Evolutionary conservation across 441 rosid genomes (phyloP), one percentile per base, ranked within the genome.

Genomic region (Arabidopsis lyrata): DNA sequence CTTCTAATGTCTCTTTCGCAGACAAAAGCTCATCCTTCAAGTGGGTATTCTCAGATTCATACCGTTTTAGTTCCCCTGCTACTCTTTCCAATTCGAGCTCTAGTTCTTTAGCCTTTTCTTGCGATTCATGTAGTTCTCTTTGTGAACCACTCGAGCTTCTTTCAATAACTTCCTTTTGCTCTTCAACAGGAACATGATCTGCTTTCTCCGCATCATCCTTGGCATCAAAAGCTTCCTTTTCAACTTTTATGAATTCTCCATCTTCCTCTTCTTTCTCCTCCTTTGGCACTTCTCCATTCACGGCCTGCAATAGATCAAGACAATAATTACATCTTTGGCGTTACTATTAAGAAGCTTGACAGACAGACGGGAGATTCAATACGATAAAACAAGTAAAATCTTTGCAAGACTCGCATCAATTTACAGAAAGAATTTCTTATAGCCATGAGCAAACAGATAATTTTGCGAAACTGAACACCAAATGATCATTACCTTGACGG

Each of bases 211-310:
- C 66, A 65, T 70, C 75, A 66, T 86, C 97, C 74, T 89, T 90
- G 38, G 73, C 79, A 69, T 89, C 95, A 8, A 89, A 66, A 7
- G 86, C 80, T 78, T 93, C 99, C 85, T 81, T 91, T 84, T 95
- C 98, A 58, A 96, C 94, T 79, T 96, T 96, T 61, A 96, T 90
- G 86, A 96, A 96, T 78, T 87, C 98, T 59, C 93, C 97, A 72
- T 86, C 98, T 56, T 93, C 97, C 59, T 90, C 97, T 63, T 91
- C 97, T 78, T 88, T 86, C 44, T 77, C 85, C 14, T 68, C 86
- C 50, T 73, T 67, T 18, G 77, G 74, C 78, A 72, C 64, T 16
- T 80, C 88, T 68, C 88, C 92, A 63, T 85, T 87, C 15, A 58
- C 70, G 44, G 56, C 81, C 97, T 88, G 82, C 10, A 72, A 63